Evolutionary conservation across 768 basidiomycete genomes (phyloP).

Genomic region (Tremella mesenterica): DNA sequence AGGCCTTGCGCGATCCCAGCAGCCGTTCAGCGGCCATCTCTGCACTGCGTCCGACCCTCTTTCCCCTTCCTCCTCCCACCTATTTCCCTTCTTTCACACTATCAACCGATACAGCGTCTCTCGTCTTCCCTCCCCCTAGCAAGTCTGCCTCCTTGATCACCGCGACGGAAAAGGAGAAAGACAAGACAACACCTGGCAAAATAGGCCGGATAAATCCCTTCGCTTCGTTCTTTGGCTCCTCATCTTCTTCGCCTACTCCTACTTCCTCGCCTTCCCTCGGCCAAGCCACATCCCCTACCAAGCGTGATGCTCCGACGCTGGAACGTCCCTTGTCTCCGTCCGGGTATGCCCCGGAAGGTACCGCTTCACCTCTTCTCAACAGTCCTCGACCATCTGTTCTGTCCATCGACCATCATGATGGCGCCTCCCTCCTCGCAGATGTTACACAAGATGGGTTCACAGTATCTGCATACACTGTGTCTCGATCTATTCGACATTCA

Average conservation of each 20-base stretch:
- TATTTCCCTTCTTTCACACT: conserved; percentile 44
- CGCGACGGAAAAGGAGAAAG: conserved; percentile 49
- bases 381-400: conserved; percentile 43
- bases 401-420: conserved; percentile 10
- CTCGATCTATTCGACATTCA: conserved; percentile 31
- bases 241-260: conserved; percentile 40
- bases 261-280: conserved; percentile 31
- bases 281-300: conserved; percentile 42
- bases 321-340: conserved; percentile 13
- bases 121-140: conserved; percentile 39
- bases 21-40: conserved; percentile 21
- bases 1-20: conserved; percentile 23
- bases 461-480: conserved; percentile 39
- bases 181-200: conserved; percentile 22
- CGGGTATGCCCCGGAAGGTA: conserved; percentile 1
- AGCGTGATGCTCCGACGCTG: conserved; percentile 3
- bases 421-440: conserved; percentile 23
- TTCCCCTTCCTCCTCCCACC: not conserved
- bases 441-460: conserved; percentile 30
- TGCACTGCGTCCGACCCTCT: conserved; percentile 21
- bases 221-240: conserved; percentile 59
- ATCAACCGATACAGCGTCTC: conserved; percentile 47
- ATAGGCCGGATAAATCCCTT: conserved; percentile 60
- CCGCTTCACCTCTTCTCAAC: conserved; percentile 53
- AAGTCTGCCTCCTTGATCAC: conserved; percentile 47